Conservation (phyloP, 2,329 filamentous ascomycete species). For the Colletotrichum endophyticum region DNA sequence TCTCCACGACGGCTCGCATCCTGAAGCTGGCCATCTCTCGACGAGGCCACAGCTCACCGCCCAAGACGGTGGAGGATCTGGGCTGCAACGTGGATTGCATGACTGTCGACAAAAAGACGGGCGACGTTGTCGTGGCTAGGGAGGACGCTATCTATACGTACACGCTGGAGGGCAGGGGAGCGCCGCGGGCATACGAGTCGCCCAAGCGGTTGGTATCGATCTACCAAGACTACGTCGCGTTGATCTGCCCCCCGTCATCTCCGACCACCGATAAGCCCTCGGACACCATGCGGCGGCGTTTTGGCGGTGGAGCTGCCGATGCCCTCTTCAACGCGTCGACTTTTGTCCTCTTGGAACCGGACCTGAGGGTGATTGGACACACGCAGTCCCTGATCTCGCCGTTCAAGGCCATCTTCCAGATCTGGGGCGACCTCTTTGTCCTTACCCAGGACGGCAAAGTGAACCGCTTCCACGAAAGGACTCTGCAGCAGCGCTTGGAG, state of each 20-base stretch:
- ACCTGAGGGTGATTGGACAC: conserved; percentile 88
- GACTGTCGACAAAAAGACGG: conserved; percentile 79
- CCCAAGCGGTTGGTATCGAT: conserved; percentile 82
- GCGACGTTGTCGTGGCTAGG: conserved; percentile 88
- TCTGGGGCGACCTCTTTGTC: conserved; percentile 94
- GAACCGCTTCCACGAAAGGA: conserved; percentile 88
- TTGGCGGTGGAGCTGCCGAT: conserved; percentile 73
- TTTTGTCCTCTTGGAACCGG: conserved; percentile 90
- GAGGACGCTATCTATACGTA: conserved; percentile 98
- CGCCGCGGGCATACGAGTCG: conserved; percentile 89
- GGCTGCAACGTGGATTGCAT: conserved; percentile 96
- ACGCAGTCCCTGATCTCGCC: conserved; percentile 84
- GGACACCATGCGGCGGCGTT: conserved; percentile 70
- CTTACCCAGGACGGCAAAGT: conserved; percentile 92
- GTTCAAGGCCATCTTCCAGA: conserved; percentile 78
- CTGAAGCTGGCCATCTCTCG: conserved; percentile 87
- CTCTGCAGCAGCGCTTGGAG: conserved; percentile 87
- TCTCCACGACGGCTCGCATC: conserved; percentile 88
- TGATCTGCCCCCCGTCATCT: conserved; percentile 77
- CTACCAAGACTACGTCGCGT: conserved; percentile 84
- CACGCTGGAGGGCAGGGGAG: conserved; percentile 80
- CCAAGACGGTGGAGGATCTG: conserved; percentile 85
- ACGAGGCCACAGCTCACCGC: conserved; percentile 86
- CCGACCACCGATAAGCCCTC: conserved; percentile 57
- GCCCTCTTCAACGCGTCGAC: conserved; percentile 85